Conservation (phyloP, 2,329 filamentous ascomycete genomes). For the Penicillium sp. region DNA sequence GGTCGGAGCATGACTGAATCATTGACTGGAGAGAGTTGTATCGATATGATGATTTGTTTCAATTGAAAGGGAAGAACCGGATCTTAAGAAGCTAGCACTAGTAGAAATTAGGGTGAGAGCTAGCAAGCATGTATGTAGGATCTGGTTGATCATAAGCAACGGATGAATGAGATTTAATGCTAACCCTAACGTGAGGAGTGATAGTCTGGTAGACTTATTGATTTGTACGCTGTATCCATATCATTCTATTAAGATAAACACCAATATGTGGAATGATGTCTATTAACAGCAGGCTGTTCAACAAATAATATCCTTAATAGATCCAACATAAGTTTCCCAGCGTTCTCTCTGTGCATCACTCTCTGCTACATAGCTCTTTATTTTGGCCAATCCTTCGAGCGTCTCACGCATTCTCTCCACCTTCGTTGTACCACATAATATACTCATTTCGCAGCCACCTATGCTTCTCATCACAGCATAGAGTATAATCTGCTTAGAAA, state of each 20-base stretch:
- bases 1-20: neutral
- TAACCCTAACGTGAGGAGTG: neutral
- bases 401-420: constrained; percentile 6
- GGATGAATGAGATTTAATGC: neutral
- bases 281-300: neutral
- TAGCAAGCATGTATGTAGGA: neutral
- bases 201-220: neutral
- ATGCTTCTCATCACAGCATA: neutral
- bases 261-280: no score
- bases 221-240: no score
- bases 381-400: neutral
- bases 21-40: neutral
- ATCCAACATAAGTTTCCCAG: neutral
- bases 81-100: no score
- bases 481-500: constrained; percentile 6
- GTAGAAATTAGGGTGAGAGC: no score
- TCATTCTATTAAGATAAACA: no score
- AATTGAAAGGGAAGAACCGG: neutral
- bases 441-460: neutral
- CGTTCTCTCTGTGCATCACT: neutral
- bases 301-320: neutral
- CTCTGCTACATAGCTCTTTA: neutral
- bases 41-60: neutral
- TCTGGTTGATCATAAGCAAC: neutral
- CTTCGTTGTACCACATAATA: constrained; percentile 6